Evolutionary conservation across 352 stramenopile species (phyloP), one percentile per base, ranked within the genome.

Genomic region (Phytophthora fragariaefolia): DNA sequence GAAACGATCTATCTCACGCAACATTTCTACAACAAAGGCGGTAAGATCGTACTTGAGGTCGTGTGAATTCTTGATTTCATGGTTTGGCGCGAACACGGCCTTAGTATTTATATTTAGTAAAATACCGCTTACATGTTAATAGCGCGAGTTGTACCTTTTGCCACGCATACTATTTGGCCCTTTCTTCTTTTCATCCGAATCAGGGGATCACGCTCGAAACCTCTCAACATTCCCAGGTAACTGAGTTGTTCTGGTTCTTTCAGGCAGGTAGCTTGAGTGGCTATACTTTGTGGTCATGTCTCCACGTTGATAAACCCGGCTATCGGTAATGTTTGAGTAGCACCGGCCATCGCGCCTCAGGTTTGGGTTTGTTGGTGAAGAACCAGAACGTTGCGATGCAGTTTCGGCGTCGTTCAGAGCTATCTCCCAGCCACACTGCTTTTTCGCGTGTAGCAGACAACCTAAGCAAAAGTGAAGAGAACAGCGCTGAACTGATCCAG

Each of bases 401-500:
- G 22, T 32, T 9, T 65, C 57, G 22, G 69, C 3, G 23, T 6
- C 46, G 8, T 18, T 45, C 8, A 73, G 17, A 1, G 77, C 75
- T 26, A 90, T 74, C 12, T 84, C 66, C 70, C 71, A 84, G 3
- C 64, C 68, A 8, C 79, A 76, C 18, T 64, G 38, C 17, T 80
- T 50, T 54, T 86, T 88, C n/a, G 77, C 75, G 47, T 77, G 56
- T 12, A 87, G 50, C 9, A 89, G 40, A 55, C 82, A 90, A 10
- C 49, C 52, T 23, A 85, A 45, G 30, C 79, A 90, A 63, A 89
- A 90, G 3, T 63, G 63, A 28, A 89, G 54, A 46, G 72, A 32
- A 9, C 68, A 69, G 17, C 86, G 76, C 32, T 69, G 63, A 17
- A 79, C 61, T 10, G 65, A 66, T 0, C 54, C 65, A 18, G 76